Conservation (phyloP, 176 grass and related monocot species). For the Bromus sterilis region DNA sequence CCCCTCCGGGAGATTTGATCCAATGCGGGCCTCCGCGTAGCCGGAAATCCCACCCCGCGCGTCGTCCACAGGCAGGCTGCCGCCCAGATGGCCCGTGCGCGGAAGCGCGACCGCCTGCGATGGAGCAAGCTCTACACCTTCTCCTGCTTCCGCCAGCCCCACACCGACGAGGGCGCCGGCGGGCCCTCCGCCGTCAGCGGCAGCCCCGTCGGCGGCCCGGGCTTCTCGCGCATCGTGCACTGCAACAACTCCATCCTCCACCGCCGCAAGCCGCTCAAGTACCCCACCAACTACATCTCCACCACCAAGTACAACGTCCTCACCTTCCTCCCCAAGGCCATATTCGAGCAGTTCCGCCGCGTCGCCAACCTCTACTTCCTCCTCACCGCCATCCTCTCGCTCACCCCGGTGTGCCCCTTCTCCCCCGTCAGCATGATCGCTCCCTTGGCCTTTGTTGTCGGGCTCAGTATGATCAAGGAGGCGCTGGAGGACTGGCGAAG, state of each 20-base stretch:
- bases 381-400: constrained; percentile 81
- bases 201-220: constrained; percentile 53
- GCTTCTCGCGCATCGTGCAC: constrained; percentile 75
- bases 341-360: constrained; percentile 96
- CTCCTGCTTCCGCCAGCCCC: constrained; percentile 49
- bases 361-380: constrained; percentile 97
- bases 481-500: constrained; percentile 88
- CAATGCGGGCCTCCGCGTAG: constrained; percentile 27
- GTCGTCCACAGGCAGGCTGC: not conserved
- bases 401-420: constrained; percentile 91
- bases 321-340: constrained; percentile 93
- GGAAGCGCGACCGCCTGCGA: constrained; percentile 61
- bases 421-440: constrained; percentile 76
- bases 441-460: constrained; percentile 76
- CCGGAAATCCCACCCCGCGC: not conserved
- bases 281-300: constrained; percentile 81
- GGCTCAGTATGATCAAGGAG: constrained; percentile 92
- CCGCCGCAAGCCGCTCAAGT: constrained; percentile 66
- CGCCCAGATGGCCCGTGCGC: constrained; percentile 49
- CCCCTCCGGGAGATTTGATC: constrained; percentile 24
- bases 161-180: not conserved
- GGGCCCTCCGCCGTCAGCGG: not conserved
- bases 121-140: constrained; percentile 98
- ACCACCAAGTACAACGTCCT: constrained; percentile 97
- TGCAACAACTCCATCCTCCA: constrained; percentile 76